Conservation (phyloP, 768 basidiomycete species). For the Scleroderma citrinum region DNA sequence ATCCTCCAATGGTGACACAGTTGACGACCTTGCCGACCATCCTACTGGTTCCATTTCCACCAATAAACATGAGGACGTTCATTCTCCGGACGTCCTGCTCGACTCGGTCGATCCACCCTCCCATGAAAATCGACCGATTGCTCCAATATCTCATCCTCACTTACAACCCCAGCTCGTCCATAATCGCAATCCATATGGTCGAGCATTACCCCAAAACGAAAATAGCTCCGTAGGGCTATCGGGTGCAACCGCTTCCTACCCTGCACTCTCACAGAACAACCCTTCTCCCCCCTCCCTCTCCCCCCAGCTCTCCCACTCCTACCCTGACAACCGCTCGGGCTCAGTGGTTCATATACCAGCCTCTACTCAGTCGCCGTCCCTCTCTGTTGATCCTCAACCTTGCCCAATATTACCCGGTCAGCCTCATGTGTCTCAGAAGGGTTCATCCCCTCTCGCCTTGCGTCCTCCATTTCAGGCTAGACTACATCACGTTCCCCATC, state of each 20-base stretch:
- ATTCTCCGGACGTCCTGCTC: constrained; percentile 13
- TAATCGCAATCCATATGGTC: constrained; percentile 8
- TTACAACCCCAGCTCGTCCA: constrained; percentile 13
- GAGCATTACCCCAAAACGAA: constrained; percentile 14
- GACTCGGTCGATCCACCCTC: constrained; percentile 13
- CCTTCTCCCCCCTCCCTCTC: constrained; percentile 17
- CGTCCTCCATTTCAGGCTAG: constrained; percentile 52
- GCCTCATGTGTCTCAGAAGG: constrained; percentile 22
- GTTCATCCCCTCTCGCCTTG: constrained; percentile 39
- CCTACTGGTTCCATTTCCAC: constrained; percentile 1
- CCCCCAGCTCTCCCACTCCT: constrained; percentile 14
- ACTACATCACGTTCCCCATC: constrained; percentile 79
- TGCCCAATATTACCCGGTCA: constrained; percentile 12
- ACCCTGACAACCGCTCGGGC: constrained; percentile 11
- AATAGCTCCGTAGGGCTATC: constrained; percentile 7
- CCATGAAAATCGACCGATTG: constrained; percentile 7
- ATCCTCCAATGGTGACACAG: constrained; percentile 38
- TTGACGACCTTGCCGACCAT: constrained; percentile 34
- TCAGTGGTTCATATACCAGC: constrained; percentile 12
- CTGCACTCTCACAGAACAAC: constrained; percentile 17
- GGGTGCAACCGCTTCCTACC: constrained; percentile 8
- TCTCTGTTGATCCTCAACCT: constrained; percentile 17
- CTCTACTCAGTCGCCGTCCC: constrained; percentile 18
- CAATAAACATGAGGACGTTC: constrained; percentile 15
- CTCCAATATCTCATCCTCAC: constrained; percentile 6